These are phyloP conservation scores for Neofusicoccum umdonicola DNA, from an alignment of 2,329 filamentous ascomycete species.

Conservation along the genomic window DNA sequence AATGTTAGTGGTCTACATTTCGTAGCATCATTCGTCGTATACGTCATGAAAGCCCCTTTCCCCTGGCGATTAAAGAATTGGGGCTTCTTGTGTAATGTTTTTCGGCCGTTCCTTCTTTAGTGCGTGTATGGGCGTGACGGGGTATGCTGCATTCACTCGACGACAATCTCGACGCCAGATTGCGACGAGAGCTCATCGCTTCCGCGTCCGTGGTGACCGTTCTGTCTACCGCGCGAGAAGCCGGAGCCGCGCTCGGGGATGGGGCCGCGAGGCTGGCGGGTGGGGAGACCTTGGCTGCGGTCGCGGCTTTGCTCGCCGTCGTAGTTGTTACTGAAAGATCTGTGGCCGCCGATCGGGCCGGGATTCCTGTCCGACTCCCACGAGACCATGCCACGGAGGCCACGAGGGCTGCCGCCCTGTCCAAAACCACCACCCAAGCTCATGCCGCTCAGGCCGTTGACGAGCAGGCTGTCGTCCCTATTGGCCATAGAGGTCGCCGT, in stretches of 20 bases:
- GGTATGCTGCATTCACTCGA: constrained; percentile 44
- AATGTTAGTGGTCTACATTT: constrained; percentile 19
- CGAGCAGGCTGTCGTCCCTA: constrained; percentile 58
- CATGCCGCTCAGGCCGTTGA: constrained; percentile 63
- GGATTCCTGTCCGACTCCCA: constrained; percentile 57
- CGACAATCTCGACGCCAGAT: constrained; percentile 62
- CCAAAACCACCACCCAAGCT: constrained; percentile 53
- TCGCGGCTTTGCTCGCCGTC: constrained; percentile 54
- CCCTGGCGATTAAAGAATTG: constrained; percentile 17
- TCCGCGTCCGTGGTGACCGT: constrained; percentile 60
- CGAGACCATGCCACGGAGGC: constrained; percentile 59
- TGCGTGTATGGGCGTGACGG: constrained; percentile 17
- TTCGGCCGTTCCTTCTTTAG: constrained; percentile 17
- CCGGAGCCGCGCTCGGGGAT: constrained; percentile 59
- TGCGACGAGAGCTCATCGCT: constrained; percentile 63
- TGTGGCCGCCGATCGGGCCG: constrained; percentile 63
- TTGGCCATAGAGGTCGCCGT: constrained; percentile 51
- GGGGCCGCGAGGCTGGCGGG: constrained; percentile 62
- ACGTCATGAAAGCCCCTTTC: constrained; percentile 22
- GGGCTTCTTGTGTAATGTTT: constrained; percentile 16
- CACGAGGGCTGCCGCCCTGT: constrained; percentile 54
- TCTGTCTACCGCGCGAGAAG: constrained; percentile 56
- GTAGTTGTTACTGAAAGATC: constrained; percentile 59
- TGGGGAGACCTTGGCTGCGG: constrained; percentile 48
- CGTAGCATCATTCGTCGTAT: constrained; percentile 29